phyloP scores from a whole-genome alignment of 331 rosid species.

The Rosa hybrid region DNA sequence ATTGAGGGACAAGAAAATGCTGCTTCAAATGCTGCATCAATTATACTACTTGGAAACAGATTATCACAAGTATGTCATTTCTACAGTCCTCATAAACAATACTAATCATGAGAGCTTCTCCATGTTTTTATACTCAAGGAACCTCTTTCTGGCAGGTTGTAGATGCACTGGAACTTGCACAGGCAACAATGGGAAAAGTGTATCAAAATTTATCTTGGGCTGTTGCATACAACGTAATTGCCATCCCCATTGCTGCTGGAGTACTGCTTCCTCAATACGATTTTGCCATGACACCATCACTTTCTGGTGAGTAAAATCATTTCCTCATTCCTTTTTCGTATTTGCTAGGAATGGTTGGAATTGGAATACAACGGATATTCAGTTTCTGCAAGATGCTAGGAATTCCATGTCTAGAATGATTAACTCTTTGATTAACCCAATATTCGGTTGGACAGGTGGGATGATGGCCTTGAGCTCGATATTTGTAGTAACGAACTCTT shows the following conservation, averaged over 20 bases:
- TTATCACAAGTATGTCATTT: constrained; percentile 73
- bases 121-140: neutral
- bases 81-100: constrained; percentile 4
- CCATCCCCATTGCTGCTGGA: constrained; percentile 93
- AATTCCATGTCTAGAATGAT: constrained; percentile 10
- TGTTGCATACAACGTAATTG: constrained; percentile 72
- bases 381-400: neutral
- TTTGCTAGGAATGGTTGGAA: neutral
- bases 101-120: constrained; percentile 13
- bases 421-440: neutral
- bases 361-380: constrained; percentile 7
- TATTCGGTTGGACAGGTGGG: constrained; percentile 67
- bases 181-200: constrained; percentile 89
- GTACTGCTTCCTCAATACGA: constrained; percentile 83
- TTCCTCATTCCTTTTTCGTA: neutral
- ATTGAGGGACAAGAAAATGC: constrained; percentile 91
- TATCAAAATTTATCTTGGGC: constrained; percentile 97
- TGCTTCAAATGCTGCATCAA: constrained; percentile 95
- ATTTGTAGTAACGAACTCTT: constrained; percentile 82
- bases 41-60: constrained; percentile 88
- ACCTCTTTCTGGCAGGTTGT: constrained; percentile 59
- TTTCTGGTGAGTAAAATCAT: constrained; percentile 66
- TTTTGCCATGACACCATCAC: constrained; percentile 98
- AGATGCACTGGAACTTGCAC: constrained; percentile 88
- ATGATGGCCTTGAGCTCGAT: constrained; percentile 96